Base-by-base conservation (phyloP, 2,329 filamentous ascomycete species). In the Sarocladiaceae sp. region DNA sequence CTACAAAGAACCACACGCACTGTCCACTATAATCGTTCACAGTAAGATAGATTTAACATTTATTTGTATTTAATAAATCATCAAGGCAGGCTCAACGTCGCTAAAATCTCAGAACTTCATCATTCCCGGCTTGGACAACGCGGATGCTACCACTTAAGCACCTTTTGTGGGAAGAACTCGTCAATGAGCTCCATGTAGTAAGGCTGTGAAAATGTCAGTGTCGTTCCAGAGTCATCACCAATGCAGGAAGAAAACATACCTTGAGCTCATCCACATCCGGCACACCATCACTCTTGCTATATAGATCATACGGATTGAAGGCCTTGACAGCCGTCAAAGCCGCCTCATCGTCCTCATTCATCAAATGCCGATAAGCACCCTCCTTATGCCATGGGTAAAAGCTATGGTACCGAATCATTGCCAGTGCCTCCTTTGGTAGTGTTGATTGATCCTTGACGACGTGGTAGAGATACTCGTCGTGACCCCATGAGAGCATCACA, bases 311-410 rank as follows among this genome's bases (percentile, higher is more conserved):
- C 0, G 90, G 90, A 67, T 96, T 96, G 71, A 96, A 96, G 0
- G 88, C 89, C 68, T 82, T 80, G 48, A 95, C 90, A 8, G 90
- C 90, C 64, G 82, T 81, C 60, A 95, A 73, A 85, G 95, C 91
- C 61, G 79, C 78, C 67, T 86, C 72, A 61, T 96, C 91, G 65
- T 91, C 86, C 55, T 87, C 83, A 66, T 86, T 80, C 90, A 96
- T 96, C 68, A 96, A 80, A 70, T 90, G 83, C 55, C 71, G 70
- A 71, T 96, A 96, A 6, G 88, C 90, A 52, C 86, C 86, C 67
- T 87, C 85, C 55, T 78, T 82, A 71, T 96, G 91, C 91, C 90
- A 96, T 15, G 91, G 86, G 71, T 96, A 96, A 72, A 96, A 96
- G 5, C 85, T 90, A 72, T 96, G 91, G 71, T 95, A 96, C 52